phyloP scores from a whole-genome alignment of 192 early-diverging fungal genomes.

The Pilaira anomala region DNA sequence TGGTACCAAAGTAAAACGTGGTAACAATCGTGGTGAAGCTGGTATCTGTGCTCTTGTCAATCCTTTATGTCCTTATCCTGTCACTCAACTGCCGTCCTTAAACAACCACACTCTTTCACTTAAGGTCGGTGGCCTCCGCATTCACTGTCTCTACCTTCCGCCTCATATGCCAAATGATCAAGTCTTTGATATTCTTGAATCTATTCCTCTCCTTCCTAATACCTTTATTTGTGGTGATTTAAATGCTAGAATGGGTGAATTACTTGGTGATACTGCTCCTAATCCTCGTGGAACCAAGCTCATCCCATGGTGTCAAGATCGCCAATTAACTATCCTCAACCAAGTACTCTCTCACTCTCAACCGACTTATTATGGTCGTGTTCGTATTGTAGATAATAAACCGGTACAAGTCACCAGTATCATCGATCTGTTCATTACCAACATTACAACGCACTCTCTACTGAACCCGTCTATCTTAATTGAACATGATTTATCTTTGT shows the following conservation, averaged over 20 bases:
- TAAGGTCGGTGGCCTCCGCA: neutral
- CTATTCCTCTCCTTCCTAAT: constrained; percentile 9
- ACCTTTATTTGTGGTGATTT: constrained; percentile 23
- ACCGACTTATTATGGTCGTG: no score
- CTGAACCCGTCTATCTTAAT: no score
- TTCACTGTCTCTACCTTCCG: neutral
- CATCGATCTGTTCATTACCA: no score
- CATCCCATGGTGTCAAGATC: no score
- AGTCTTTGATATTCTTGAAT: neutral
- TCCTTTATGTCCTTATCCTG: neutral
- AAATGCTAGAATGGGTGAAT: neutral
- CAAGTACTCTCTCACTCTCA: no score
- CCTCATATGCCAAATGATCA: neutral
- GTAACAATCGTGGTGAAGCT: no score
- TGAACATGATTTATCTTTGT: no score
- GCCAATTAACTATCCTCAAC: no score
- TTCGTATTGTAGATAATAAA: no score
- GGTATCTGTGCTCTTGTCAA: neutral
- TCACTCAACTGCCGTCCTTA: neutral
- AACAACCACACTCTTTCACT: neutral
- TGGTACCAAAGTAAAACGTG: neutral
- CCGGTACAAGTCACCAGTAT: no score
- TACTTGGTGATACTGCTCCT: constrained; percentile 4
- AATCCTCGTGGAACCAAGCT: neutral
- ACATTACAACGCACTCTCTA: no score